Evolutionary conservation across 2,329 filamentous ascomycete species (phyloP).

Genomic region (Fusarium incarnatum): DNA sequence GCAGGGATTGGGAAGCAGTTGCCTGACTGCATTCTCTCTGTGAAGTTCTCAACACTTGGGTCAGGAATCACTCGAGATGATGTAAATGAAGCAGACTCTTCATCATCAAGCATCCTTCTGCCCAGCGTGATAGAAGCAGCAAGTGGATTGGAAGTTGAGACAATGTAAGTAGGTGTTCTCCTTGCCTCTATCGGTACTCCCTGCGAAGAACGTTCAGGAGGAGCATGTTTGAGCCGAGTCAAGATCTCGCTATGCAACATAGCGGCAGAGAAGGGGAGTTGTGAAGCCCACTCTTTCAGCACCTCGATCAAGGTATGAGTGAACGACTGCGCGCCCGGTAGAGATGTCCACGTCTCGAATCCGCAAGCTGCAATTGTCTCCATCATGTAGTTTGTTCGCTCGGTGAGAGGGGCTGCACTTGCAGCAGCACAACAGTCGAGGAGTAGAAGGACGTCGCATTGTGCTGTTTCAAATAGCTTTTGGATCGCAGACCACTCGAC

Average conservation of each 20-base stretch:
- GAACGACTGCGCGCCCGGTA: conserved; percentile 43
- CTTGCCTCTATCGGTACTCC: conserved; percentile 42
- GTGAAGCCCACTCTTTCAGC: conserved; percentile 44
- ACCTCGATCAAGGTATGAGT: conserved; percentile 45
- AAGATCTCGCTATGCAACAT: conserved; percentile 47
- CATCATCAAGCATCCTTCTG: conserved; percentile 34
- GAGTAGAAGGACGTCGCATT: conserved; percentile 44
- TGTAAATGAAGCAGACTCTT: conserved; percentile 33
- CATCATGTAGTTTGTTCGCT: conserved; percentile 45
- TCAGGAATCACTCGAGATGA: conserved; percentile 42
- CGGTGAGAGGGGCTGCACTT: conserved; percentile 44
- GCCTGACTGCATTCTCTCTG: conserved; percentile 40
- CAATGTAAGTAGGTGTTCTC: conserved; percentile 45
- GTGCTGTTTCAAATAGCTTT: conserved; percentile 45
- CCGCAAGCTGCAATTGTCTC: conserved; percentile 46
- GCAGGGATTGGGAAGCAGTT: conserved; percentile 37
- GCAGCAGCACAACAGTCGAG: conserved; percentile 46
- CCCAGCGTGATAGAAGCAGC: conserved; percentile 44
- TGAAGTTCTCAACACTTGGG: conserved; percentile 34
- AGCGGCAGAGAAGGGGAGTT: conserved; percentile 44
- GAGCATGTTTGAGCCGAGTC: conserved; percentile 44
- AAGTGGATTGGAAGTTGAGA: conserved; percentile 44
- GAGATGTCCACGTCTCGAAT: conserved; percentile 45
- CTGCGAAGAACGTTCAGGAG: conserved; percentile 38
- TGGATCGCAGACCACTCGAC: conserved; percentile 48